Conservation (phyloP, 805 yeast species). For the Sugiyamaella mastotermitis region DNA sequence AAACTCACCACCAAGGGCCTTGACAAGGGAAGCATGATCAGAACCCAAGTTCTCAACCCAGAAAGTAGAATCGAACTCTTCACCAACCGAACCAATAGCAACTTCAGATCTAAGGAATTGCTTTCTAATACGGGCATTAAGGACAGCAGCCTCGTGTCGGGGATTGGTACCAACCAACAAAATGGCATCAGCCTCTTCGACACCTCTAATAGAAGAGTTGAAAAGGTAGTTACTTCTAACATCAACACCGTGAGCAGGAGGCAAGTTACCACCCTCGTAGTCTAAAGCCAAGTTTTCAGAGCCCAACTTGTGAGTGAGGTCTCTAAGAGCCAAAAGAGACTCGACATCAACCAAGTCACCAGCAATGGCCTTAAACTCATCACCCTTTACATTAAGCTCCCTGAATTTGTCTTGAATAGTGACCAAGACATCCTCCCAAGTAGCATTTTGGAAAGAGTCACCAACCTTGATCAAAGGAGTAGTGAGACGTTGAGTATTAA, state of each 20-base stretch:
- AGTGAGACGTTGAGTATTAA: slow-evolving; percentile 79
- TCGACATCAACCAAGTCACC: slow-evolving; percentile 84
- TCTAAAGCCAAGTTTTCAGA: slow-evolving; percentile 79
- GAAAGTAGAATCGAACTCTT: slow-evolving; percentile 71
- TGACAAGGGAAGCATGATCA: slow-evolving; percentile 47
- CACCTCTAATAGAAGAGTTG: slow-evolving; percentile 72
- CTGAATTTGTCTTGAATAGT: slow-evolving; percentile 58
- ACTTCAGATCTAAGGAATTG: slow-evolving; percentile 71
- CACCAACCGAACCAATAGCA: slow-evolving; percentile 62
- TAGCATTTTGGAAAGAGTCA: slow-evolving; percentile 61
- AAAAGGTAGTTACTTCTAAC: slow-evolving; percentile 73
- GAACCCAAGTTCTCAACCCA: slow-evolving; percentile 58
- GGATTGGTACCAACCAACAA: slow-evolving; percentile 82
- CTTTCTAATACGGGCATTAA: slow-evolving; percentile 77
- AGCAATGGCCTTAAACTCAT: slow-evolving; percentile 74
- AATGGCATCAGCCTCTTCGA: slow-evolving; percentile 78
- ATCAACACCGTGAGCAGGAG: slow-evolving; percentile 64
- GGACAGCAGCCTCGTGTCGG: slow-evolving; percentile 83
- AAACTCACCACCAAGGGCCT: slow-evolving; percentile 58
- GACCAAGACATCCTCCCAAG: slow-evolving; percentile 83
- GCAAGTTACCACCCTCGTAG: slow-evolving; percentile 48
- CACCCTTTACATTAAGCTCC: slow-evolving; percentile 50
- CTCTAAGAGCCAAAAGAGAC: slow-evolving; percentile 75
- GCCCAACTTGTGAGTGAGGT: slow-evolving; percentile 66
- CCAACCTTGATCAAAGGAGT: slow-evolving; percentile 71